Evolutionary conservation across 176 grass and related monocot genomes (phyloP).

Genomic region (Raddia distichophylla): DNA sequence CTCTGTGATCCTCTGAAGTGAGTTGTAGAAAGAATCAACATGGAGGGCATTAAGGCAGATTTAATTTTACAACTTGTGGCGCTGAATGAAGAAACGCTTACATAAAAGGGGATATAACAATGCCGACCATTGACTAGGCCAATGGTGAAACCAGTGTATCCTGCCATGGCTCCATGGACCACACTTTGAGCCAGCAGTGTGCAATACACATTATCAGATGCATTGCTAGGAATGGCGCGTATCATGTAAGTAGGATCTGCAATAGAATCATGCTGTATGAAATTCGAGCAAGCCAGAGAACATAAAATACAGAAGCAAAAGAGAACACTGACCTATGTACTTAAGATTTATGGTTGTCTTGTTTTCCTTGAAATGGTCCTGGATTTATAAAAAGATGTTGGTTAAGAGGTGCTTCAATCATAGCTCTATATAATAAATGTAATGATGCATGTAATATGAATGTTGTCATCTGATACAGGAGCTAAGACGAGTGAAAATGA

Average conservation of each 20-base stretch:
- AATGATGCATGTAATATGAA: background rate
- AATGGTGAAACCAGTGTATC: constrained; percentile 87
- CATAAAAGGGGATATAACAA: constrained; percentile 90
- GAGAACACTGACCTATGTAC: constrained; percentile 71
- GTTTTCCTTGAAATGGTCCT: constrained; percentile 82
- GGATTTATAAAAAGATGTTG: constrained; percentile 28
- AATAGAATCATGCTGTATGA: constrained; percentile 30
- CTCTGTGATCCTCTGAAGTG: constrained; percentile 75
- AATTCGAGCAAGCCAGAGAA: background rate
- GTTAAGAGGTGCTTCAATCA: constrained; percentile 15
- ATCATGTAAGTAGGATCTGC: constrained; percentile 99
- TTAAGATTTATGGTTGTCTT: constrained; percentile 91
- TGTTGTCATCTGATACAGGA: background rate
- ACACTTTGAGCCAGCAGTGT: constrained; percentile 88
- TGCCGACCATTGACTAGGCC: constrained; percentile 91
- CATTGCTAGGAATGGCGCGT: constrained; percentile 94
- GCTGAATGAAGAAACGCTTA: constrained; percentile 27
- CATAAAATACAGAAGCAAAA: constrained; percentile 14
- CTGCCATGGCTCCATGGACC: constrained; percentile 93
- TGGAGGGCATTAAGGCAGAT: background rate
- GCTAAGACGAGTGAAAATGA: background rate
- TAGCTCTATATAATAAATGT: background rate
- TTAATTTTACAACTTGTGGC: background rate
- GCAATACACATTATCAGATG: constrained; percentile 95
- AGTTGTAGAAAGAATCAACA: background rate